Percentiles rank a stretch among this genome's conserved stretches.
These are phyloP conservation scores for Cicer bijugum DNA, from an alignment of 306 rosid genomes.

Conservation along the genomic window DNA sequence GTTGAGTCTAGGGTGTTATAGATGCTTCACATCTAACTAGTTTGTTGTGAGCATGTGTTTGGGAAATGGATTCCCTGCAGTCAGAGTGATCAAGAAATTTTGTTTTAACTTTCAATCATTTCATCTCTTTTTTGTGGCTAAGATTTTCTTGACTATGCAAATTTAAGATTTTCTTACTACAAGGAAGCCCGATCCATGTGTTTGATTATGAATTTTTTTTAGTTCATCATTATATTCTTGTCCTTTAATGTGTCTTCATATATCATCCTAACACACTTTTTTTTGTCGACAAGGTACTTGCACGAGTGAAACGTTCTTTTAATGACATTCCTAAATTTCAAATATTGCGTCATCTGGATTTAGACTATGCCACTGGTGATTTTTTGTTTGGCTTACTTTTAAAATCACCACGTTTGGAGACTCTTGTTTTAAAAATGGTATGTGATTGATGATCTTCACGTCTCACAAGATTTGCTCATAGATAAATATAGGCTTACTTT, in stretches of 20 bases:
- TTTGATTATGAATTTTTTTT: not conserved
- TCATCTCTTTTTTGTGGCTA: too few species aligned
- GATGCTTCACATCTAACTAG: not conserved
- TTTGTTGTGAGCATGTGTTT: not conserved
- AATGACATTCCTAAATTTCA: not conserved
- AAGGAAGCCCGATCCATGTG: not conserved
- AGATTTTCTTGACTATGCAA: too few species aligned
- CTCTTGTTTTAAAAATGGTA: conserved; percentile 1
- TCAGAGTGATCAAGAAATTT: too few species aligned
- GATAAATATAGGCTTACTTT: not conserved
- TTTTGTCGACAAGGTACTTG: conserved; percentile 1
- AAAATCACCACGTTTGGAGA: conserved; percentile 23
- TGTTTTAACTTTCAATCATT: too few species aligned
- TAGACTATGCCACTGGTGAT: not conserved
- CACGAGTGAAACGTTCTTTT: not conserved
- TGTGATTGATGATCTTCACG: not conserved
- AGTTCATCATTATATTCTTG: not conserved
- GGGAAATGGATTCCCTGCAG: too few species aligned
- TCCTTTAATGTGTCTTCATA: not conserved
- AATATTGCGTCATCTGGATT: conserved; percentile 7
- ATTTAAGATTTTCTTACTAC: not conserved
- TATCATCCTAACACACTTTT: not conserved
- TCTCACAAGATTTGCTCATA: not conserved
- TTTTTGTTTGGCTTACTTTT: conserved; percentile 4
- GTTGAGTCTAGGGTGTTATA: not conserved